Evolutionary conservation across 208 protist genomes (phyloP).

Genomic region (Angomonas deanei): DNA sequence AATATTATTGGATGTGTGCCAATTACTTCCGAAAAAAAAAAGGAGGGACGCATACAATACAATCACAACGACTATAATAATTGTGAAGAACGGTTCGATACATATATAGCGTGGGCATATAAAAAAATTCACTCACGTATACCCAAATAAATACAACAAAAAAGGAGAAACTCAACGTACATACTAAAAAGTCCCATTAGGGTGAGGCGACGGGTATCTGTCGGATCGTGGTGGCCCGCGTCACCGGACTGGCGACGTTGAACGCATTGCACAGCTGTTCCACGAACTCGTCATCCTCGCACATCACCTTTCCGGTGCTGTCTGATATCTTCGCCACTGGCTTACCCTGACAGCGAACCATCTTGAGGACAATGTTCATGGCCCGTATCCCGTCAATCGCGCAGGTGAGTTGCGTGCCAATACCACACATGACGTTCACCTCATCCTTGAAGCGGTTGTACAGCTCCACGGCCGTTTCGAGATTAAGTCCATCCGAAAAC

Average conservation of each 20-base stretch:
- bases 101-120: conserved; percentile 1
- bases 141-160: not conserved
- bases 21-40: no score
- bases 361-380: conserved; percentile 90
- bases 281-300: conserved; percentile 50
- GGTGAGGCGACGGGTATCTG: not conserved
- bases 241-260: conserved; percentile 23
- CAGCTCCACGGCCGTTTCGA: conserved; percentile 50
- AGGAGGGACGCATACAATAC: no score
- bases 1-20: no score
- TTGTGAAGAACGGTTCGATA: no score
- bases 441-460: conserved; percentile 55
- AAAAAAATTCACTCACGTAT: not conserved
- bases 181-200: no score
- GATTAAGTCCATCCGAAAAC: conserved; percentile 85
- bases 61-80: no score
- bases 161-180: no score
- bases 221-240: not conserved
- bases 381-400: conserved; percentile 59
- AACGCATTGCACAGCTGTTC: conserved; percentile 55
- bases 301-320: conserved; percentile 76
- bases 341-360: conserved; percentile 80
- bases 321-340: conserved; percentile 88
- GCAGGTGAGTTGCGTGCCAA: conserved; percentile 85
- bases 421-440: conserved; percentile 72